Base-by-base conservation (phyloP, 2,329 filamentous ascomycete genomes). In the Paecilomyces variotii region DNA sequence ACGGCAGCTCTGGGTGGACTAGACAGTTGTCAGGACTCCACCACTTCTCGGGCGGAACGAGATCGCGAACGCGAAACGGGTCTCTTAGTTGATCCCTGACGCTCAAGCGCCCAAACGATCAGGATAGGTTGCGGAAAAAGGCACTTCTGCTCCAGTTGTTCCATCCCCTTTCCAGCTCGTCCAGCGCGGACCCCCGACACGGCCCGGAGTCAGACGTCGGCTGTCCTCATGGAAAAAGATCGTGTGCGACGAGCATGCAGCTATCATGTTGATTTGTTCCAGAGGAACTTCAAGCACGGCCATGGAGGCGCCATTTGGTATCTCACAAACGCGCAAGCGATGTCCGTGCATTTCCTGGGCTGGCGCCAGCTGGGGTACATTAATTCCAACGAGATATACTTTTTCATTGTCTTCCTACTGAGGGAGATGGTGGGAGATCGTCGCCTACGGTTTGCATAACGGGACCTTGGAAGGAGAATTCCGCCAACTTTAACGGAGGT, bases 21-120 rank as follows among this genome's bases (percentile, higher is more conserved):
- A 61, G 63, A 62, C 59, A 65, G 62, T 60, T 65, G 66, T 65
- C 63, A 67, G 61, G 60, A 61, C 63, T 62, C 65, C 63, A 68
- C 65, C 62, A 59, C 54, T 45, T 45, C 57, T 62, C 56, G 53
- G 54, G 59, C 61, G 55, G 49, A 54, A 57, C 4, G 59, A 62
- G 58, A 60, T 56, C 50, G 55, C 51, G 30, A 59, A 28, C 35
- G 19, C 54, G 59, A 52, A 58, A 49, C 45, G 27, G 34, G 54
- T 52, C 49, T 27, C 34, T 56, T 54, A 51, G 39, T 53, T 51
- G 56, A 57, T 32, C 52, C 56, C 52, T 34, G 50, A 32, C 56
- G 49, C 24, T 24, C 35, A 57, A 39, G 26, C 49, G 25, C 9
- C 32, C 14, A 9, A 35, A 27, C 32, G 54, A 26, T 35, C 25